Percentiles rank a stretch among this genome's conserved stretches.
phyloP scores from a whole-genome alignment of 2,329 filamentous ascomycete species.

The Talaromyces islandicus region DNA sequence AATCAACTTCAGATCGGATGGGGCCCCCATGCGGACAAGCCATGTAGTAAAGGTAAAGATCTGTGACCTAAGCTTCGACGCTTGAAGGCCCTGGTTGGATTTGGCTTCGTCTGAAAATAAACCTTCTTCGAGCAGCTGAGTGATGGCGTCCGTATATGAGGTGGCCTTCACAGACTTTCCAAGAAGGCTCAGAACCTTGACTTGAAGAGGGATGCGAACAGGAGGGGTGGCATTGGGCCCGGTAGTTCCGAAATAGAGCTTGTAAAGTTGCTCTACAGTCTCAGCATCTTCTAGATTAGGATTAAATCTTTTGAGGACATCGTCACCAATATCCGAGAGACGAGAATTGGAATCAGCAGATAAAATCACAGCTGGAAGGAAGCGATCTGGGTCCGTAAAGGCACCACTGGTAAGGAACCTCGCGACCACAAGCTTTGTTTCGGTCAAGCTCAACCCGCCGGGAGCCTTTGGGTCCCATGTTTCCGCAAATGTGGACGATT shows the following conservation, averaged over 20 bases:
- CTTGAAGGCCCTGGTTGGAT: slow-evolving; percentile 60
- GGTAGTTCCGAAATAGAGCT: slow-evolving; percentile 62
- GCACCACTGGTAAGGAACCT: slow-evolving; percentile 76
- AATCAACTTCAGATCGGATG: slow-evolving; percentile 56
- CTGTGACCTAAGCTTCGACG: slow-evolving; percentile 71
- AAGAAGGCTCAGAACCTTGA: slow-evolving; percentile 68
- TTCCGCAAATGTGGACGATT: slow-evolving; percentile 39
- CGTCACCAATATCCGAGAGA: slow-evolving; percentile 78
- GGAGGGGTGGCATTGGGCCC: slow-evolving; percentile 37
- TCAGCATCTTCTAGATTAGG: slow-evolving; percentile 61
- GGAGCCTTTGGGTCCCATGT: slow-evolving; percentile 58
- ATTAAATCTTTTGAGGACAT: slow-evolving; percentile 73
- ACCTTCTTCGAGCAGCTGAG: slow-evolving; percentile 63
- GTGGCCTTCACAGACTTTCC: slow-evolving; percentile 72
- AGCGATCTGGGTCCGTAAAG: slow-evolving; percentile 76
- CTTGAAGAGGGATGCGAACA: slow-evolving; percentile 64
- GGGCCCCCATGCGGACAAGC: slow-evolving; percentile 67
- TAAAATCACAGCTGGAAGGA: slow-evolving; percentile 77
- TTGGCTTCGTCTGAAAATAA: slow-evolving; percentile 43
- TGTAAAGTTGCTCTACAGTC: slow-evolving; percentile 62
- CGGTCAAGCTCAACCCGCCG: slow-evolving; percentile 60
- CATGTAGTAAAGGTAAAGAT: slow-evolving; percentile 84
- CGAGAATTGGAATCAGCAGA: slow-evolving; percentile 75
- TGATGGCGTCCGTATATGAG: slow-evolving; percentile 60
- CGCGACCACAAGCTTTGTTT: slow-evolving; percentile 64